Evolutionary conservation across 1,139 yeast species (phyloP).

Genomic region (Yamadazyma blattariae): DNA sequence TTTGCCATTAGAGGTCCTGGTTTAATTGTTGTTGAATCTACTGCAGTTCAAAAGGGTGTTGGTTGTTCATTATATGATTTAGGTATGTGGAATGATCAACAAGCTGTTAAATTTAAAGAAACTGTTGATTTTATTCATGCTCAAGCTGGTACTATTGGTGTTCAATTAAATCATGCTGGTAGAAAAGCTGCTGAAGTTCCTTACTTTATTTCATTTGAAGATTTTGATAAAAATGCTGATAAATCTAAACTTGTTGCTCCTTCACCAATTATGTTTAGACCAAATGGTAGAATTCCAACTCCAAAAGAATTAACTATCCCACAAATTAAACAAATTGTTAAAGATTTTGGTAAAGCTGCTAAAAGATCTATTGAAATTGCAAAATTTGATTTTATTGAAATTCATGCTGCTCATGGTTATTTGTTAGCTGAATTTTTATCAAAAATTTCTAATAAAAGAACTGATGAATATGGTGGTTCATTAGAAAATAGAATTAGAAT

Average conservation of each 20-base stretch:
- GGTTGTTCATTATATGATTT: conserved; percentile 45
- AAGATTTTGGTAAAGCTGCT: conserved; percentile 42
- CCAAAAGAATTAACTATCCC: conserved; percentile 32
- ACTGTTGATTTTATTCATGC: conserved; percentile 59
- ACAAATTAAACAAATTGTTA: conserved; percentile 32
- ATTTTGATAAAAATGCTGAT: conserved; percentile 38
- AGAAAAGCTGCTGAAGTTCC: conserved; percentile 46
- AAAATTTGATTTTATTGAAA: conserved; percentile 49
- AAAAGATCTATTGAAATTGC: conserved; percentile 38
- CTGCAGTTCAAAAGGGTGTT: conserved; percentile 44
- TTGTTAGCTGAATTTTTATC: conserved; percentile 39
- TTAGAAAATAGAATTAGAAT: conserved; percentile 65
- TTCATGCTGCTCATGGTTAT: conserved; percentile 55
- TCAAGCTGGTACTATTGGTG: conserved; percentile 47
- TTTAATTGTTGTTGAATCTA: conserved; percentile 49
- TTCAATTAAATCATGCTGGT: conserved; percentile 59
- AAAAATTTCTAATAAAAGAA: conserved; percentile 38
- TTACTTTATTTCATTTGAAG: conserved; percentile 28
- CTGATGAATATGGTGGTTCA: conserved; percentile 54
- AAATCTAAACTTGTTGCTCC: conserved; percentile 47
- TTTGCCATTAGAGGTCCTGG: conserved; percentile 51
- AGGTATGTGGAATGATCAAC: conserved; percentile 51
- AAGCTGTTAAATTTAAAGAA: conserved; percentile 44
- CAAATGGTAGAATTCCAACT: conserved; percentile 22
- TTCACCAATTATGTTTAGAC: conserved; percentile 37